Evolutionary conservation across 2,329 filamentous ascomycete genomes (phyloP).

Genomic region (Laburnicola sp.): DNA sequence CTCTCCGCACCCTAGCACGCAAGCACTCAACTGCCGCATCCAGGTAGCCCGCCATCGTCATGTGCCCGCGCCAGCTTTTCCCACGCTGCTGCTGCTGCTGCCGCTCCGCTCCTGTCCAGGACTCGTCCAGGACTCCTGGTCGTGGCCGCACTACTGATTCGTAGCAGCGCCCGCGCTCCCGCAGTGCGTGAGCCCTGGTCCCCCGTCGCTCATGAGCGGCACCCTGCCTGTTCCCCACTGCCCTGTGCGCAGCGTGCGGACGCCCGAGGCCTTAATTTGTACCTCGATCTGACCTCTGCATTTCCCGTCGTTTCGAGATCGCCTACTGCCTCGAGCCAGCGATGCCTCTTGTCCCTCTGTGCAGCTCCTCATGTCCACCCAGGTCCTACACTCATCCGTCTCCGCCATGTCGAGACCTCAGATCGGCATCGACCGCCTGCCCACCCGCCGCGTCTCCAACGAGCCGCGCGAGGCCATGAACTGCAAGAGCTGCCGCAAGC

Average conservation of each 20-base stretch:
- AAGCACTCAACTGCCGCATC: conserved; percentile 16
- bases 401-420: conserved; percentile 70
- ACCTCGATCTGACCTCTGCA: conserved; percentile 39
- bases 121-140: background rate
- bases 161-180: conserved; percentile 38
- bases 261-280: conserved; percentile 47
- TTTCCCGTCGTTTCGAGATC: conserved; percentile 28
- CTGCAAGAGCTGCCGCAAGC: conserved; percentile 89
- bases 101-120: too few relatives aligned
- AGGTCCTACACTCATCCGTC: conserved; percentile 34
- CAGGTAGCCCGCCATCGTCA: conserved; percentile 39
- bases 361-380: conserved; percentile 34
- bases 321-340: conserved; percentile 29
- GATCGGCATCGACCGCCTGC: conserved; percentile 79
- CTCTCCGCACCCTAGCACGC: conserved; percentile 5
- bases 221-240: conserved; percentile 21
- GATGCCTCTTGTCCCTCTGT: conserved; percentile 36
- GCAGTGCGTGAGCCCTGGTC: conserved; percentile 36
- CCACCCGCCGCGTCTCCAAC: conserved; percentile 66
- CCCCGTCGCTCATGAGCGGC: conserved; percentile 31
- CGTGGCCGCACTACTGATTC: conserved; percentile 26
- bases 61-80: conserved; percentile 23
- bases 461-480: conserved; percentile 91
- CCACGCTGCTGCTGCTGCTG: background rate
- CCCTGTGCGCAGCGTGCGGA: conserved; percentile 13